Base-by-base conservation (phyloP, 1,284 basidiomycete genomes). In the Cystodermella granulosa region DNA sequence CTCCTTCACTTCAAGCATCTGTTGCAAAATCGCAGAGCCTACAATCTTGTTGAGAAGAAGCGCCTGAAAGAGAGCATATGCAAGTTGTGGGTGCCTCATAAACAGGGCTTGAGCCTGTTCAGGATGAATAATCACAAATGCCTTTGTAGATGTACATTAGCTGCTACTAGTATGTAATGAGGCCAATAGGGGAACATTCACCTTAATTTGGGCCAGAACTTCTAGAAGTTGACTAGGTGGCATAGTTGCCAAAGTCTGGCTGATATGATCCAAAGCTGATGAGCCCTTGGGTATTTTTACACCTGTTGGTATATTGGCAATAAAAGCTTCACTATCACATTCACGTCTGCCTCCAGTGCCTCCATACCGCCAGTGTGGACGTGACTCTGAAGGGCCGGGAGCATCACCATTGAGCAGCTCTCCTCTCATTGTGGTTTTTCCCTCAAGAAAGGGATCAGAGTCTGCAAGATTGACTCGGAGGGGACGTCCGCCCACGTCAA, bases 181-280 rank as follows among this genome's bases (percentile, higher is more conserved):
- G n/a, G n/a, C n/a, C n/a, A n/a, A 34, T 20, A 5, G 11, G 6
- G 43, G 36, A 20, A 31, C 34, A 11, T 46, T 40, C 61, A 93
- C 93, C 83, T 98, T 98, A 88, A 97, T 96, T 67, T 97, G 91
- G 23, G 87, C 87, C 56, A 98, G 74, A n/a, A 98, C 89, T 67
- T 98, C 95, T 65, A 95, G 83, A 52, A 97, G 75, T 62, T 97
- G 89, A 40, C 75, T 77, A 0, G 91, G 89, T 46, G 83, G 81
- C 70, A 96, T 87, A 11, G 75, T 82, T 22, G 89, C 93, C 31
- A 99, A 76, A 6, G 87, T 89, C 58, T 90, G 81, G 58, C 82
- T 91, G 60, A 98, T 98, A 39, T 79, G 77, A 65, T 98, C 95
- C 44, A 91, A 76, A 8, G 89, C 73, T 21, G 79, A 84, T 38